These are phyloP conservation scores for Cylindrotheca closterium DNA, from an alignment of 108 stramenopile genomes.

Conservation along the genomic window DNA sequence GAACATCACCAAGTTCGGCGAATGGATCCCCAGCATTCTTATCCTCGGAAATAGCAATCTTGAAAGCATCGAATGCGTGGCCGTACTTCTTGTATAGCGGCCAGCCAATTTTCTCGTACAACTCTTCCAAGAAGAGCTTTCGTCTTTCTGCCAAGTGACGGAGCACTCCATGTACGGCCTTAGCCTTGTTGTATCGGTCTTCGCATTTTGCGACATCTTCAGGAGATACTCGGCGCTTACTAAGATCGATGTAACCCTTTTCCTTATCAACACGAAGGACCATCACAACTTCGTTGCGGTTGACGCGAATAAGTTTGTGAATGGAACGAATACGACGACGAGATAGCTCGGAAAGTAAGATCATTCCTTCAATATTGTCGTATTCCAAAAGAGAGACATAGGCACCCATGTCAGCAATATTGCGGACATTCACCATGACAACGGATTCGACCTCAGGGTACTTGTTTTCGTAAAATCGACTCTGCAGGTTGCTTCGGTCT, in stretches of 20 bases:
- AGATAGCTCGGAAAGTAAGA: constrained; percentile 93
- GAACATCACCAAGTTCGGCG: constrained; percentile 67
- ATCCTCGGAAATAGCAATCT: constrained; percentile 88
- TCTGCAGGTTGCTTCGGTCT: constrained; percentile 87
- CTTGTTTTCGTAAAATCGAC: constrained; percentile 97
- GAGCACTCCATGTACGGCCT: constrained; percentile 96
- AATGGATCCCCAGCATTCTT: constrained; percentile 77
- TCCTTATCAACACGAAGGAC: constrained; percentile 99
- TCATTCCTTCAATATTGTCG: constrained; percentile 99
- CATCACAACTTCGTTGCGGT: constrained; percentile 98
- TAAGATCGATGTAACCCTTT: constrained; percentile 99
- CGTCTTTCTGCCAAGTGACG: constrained; percentile 93
- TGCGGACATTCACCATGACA: constrained; percentile 96
- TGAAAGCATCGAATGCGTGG: constrained; percentile 98
- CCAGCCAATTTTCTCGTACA: constrained; percentile 97
- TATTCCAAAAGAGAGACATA: constrained; percentile 98
- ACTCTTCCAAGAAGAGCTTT: constrained; percentile 87
- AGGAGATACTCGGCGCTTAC: constrained; percentile 95
- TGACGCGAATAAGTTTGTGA: constrained; percentile 98
- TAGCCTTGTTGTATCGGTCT: constrained; percentile 96
- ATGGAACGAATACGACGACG: constrained; percentile 98
- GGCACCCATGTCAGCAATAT: constrained; percentile 99
- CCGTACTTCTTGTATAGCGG: constrained; percentile 97
- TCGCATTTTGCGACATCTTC: constrained; percentile 98
- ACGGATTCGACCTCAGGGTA: constrained; percentile 96